Evolutionary conservation across 2,329 filamentous ascomycete genomes (phyloP), one percentile per base, ranked within the genome.

Genomic region (Hypoxylon rubiginosum): DNA sequence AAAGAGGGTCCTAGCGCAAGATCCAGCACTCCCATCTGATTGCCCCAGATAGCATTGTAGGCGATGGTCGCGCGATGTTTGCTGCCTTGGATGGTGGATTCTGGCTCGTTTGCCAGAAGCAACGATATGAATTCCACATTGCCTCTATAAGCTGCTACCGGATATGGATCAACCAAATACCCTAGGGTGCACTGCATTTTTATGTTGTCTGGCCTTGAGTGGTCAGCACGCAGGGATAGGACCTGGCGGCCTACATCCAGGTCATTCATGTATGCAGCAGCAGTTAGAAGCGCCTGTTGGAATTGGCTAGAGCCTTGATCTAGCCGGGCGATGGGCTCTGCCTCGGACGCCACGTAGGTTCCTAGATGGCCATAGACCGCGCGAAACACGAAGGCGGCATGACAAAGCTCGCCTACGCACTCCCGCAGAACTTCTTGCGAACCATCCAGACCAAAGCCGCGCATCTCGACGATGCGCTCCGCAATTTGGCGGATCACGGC

Each of bases 211-310:
- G 34, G 13, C 21, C 21, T 21, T 15, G 9, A 10, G 13, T 13
- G 3, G 24, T 48, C n/a, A 3, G 45, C 1, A 9, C 4, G 21
- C 45, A 10, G 5, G 4, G 45, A 15, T n/a, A 28, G 21, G 9
- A 24, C 1, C 21, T 26, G 21, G 11, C 45, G 45, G 13, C 13
- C 45, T 10, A 48, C 2, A 13, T 48, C 24, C 10, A 28, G 7
- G 13, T 48, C 45, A 15, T 48, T 48, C 45, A 48, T 26, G 21
- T 48, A 48, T 48, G 45, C 45, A 10, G 45, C 45, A 24, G 45
- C 45, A 26, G 45, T 15, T 21, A 48, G 10, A 21, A 48, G 11
- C 45, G 45, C 45, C 4, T 4, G 45, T 21, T 28, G 45, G 28
- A 28, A 26, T n/a, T 15, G 21, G 45, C 13, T 13, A 9, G 10